Evolutionary conservation across 345 rosid species (phyloP).

Genomic region (Erysimum cheiranthoides): DNA sequence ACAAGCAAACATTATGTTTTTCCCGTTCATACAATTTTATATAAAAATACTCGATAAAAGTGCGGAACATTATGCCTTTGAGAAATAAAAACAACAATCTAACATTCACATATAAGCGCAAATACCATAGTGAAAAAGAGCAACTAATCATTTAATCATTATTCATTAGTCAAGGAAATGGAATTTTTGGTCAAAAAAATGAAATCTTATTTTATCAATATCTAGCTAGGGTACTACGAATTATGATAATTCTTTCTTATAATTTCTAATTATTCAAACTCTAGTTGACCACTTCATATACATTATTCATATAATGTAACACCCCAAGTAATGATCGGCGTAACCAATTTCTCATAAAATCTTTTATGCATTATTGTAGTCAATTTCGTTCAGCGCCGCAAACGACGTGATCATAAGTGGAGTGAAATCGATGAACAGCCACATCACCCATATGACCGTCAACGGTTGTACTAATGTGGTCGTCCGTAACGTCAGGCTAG

Average conservation of each 20-base stretch:
- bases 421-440: slow-evolving; percentile 59
- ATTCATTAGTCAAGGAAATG: too few relatives aligned
- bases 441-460: slow-evolving; percentile 50
- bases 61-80: too few relatives aligned
- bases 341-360: background rate
- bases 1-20: too few relatives aligned
- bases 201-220: background rate
- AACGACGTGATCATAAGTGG: slow-evolving; percentile 53
- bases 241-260: background rate
- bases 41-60: too few relatives aligned
- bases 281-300: background rate
- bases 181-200: background rate
- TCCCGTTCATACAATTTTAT: too few relatives aligned
- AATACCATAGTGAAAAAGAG: too few relatives aligned
- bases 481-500: slow-evolving; percentile 46
- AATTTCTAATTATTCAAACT: too few relatives aligned
- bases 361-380: slow-evolving; percentile 45
- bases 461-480: slow-evolving; percentile 50
- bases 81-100: too few relatives aligned
- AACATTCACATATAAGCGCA: too few relatives aligned
- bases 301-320: too few relatives aligned
- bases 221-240: background rate
- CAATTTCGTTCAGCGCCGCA: slow-evolving; percentile 45
- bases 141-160: too few relatives aligned
- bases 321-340: background rate